Base-by-base conservation (phyloP, 2,329 filamentous ascomycete genomes). In the Alternaria tenuissima region DNA sequence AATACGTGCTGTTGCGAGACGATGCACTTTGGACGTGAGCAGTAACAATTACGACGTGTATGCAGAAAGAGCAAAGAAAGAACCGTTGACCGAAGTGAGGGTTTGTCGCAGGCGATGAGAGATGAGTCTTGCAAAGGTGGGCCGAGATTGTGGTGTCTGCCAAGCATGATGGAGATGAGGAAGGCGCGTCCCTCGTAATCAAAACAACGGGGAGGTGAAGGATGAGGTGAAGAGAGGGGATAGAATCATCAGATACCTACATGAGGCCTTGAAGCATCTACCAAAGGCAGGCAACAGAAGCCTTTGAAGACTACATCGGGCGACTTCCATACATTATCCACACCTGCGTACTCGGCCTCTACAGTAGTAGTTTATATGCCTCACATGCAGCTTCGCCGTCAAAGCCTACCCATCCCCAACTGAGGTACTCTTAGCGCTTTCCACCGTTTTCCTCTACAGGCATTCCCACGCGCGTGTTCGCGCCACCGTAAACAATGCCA, bases 401-500 rank as follows among this genome's bases (percentile, higher is more conserved):
- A 14, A 24, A 38, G 46, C 9, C 46, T 18, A 34, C 30, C 30
- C 18, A 3, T 16, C 22, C 24, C 20, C 30, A 38, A 49, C 4
- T 20, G 36, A 26, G 26, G 49, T 43, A 16, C 43, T 30, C 16
- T 46, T 41, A 12, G 24, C 46, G 18, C 43, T 39, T 41, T 30
- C 22, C 28, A 28, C 11, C 42, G 30, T 9, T 26, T 16, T 24
- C 26, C 49, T 41, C 26, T 43, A 48, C 51, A 28, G 34, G 30
- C 24, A 20, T 16, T 32, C 32, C 18, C 36, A 32, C 22, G 41
- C 38, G 42, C 46, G 18, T 52, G 18, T 5, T 48, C n/a, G 52
- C 57, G 52, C 42, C 52, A 20, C 52, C 12, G 30, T 36, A 42
- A 48, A 43, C 39, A 55, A 58, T 59, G 59, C 55, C 59, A 62